Conservation (phyloP, 495 filamentous ascomycete genomes). For the Aspergillus ostianus region DNA sequence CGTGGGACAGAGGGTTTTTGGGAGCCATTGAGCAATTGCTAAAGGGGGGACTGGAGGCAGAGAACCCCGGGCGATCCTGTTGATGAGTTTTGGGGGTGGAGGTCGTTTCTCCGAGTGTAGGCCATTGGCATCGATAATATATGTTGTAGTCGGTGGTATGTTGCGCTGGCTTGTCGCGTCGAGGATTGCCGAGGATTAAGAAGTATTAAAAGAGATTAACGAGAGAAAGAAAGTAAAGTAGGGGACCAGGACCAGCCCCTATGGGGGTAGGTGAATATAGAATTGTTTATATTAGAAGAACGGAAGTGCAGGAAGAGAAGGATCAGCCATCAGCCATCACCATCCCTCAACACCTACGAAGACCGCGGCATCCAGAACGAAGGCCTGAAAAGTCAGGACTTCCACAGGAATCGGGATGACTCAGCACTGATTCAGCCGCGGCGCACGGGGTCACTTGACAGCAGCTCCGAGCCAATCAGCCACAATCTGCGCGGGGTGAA, state of each 20-base stretch:
- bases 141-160: background rate
- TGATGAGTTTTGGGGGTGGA: background rate
- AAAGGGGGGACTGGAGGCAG: background rate
- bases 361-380: background rate
- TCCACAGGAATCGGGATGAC: background rate
- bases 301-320: too few species aligned
- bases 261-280: too few species aligned
- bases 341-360: too few species aligned
- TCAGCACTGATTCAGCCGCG: background rate
- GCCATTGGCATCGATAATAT: slow-evolving; percentile 24
- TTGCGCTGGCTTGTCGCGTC: background rate
- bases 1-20: slow-evolving; percentile 23
- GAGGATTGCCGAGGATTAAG: background rate
- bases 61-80: background rate
- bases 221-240: background rate
- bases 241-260: background rate
- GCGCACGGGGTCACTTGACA: too few species aligned
- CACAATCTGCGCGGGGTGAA: background rate
- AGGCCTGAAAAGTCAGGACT: background rate
- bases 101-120: slow-evolving; percentile 8
- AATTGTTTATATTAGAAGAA: background rate
- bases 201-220: background rate
- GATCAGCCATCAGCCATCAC: too few species aligned
- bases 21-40: slow-evolving; percentile 28
- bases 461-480: slow-evolving; percentile 1